A percentile compares a stretch with the other conserved stretches of the same genome.
Conservation (phyloP, 495 filamentous ascomycete species). For the Acidomyces sp. region DNA sequence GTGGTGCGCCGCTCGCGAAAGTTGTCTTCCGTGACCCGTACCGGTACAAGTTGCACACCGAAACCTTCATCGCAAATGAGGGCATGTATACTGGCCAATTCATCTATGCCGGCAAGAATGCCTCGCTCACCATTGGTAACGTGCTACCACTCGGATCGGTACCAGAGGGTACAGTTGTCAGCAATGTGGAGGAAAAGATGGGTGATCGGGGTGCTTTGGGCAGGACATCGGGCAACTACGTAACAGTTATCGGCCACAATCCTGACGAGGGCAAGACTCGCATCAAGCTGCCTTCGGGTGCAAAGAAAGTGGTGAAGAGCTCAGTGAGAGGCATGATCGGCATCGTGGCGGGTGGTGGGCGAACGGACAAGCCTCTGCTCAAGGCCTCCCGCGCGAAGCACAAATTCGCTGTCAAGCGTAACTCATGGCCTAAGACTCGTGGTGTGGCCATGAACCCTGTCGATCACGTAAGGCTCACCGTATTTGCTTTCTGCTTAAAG, state of each 20-base stretch:
- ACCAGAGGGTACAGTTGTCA: conserved; percentile 96
- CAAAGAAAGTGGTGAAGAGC: conserved; percentile 97
- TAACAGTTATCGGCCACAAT: conserved; percentile 98
- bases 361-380: conserved; percentile 97
- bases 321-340: conserved; percentile 93
- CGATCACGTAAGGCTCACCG: conserved; percentile 63
- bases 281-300: conserved; percentile 95
- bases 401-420: conserved; percentile 99
- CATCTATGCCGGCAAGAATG: conserved; percentile 99
- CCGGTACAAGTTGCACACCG: conserved; percentile 52
- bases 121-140: conserved; percentile 88
- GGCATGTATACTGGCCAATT: conserved; percentile 99
- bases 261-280: conserved; percentile 97
- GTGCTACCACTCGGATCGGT: conserved; percentile 83
- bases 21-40: conserved; percentile 88
- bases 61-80: conserved; percentile 94
- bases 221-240: conserved; percentile 96
- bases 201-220: conserved; percentile 93
- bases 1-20: conserved; percentile 93
- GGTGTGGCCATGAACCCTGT: conserved; percentile 99
- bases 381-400: conserved; percentile 98
- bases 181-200: conserved; percentile 97
- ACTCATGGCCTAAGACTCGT: conserved; percentile 99
- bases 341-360: conserved; percentile 96
- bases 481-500: neutral